Evolutionary conservation across 1,284 basidiomycete species (phyloP).

Genomic region (Violaceomyces palustris): DNA sequence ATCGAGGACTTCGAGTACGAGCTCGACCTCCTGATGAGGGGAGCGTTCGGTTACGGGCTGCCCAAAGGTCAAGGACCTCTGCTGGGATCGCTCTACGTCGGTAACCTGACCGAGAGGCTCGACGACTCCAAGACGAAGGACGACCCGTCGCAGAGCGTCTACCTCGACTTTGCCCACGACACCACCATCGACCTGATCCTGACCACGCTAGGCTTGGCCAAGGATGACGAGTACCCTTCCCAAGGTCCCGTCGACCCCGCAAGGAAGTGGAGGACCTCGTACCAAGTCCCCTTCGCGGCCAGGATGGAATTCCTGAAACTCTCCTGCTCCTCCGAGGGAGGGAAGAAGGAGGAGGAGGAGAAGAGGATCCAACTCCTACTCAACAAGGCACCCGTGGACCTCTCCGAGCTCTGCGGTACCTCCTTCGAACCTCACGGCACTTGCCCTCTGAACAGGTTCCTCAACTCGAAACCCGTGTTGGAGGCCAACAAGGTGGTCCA

Average conservation of each 20-base stretch:
- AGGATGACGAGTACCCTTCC: constrained; percentile 32
- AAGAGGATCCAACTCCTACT: constrained; percentile 57
- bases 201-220: constrained; percentile 56
- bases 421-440: too few relatives aligned
- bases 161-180: constrained; percentile 59
- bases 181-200: constrained; percentile 58
- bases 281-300: constrained; percentile 57
- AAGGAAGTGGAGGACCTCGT: constrained; percentile 55
- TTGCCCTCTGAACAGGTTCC: too few relatives aligned
- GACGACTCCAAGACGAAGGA: too few relatives aligned
- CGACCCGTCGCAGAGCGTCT: background rate
- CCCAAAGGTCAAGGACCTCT: constrained; percentile 54
- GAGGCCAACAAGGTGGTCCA: too few relatives aligned
- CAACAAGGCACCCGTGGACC: constrained; percentile 55
- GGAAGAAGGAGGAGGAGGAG: constrained; percentile 54
- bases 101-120: constrained; percentile 56
- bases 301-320: constrained; percentile 59
- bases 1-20: constrained; percentile 57
- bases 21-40: constrained; percentile 58
- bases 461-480: too few relatives aligned
- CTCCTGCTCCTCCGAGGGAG: constrained; percentile 53
- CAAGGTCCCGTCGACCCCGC: constrained; percentile 48
- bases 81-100: constrained; percentile 56
- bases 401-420: constrained; percentile 5
- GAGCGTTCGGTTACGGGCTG: constrained; percentile 57